These are phyloP conservation scores for Panaeolus cyanescens DNA, from an alignment of 768 basidiomycete species.

Conservation along the genomic window DNA sequence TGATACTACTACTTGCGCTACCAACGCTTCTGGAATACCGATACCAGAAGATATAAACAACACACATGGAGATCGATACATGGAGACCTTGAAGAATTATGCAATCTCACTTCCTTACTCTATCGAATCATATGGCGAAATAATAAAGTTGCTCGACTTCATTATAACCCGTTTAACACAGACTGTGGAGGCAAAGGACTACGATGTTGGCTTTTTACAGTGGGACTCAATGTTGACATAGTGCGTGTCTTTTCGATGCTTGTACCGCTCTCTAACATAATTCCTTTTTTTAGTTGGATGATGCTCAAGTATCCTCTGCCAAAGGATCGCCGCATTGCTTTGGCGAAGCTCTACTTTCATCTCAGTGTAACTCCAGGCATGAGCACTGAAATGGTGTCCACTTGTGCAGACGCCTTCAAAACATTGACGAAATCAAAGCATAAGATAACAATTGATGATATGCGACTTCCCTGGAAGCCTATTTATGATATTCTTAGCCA, in stretches of 20 bases:
- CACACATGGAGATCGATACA: constrained; percentile 43
- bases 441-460: constrained; percentile 74
- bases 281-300: constrained; percentile 56
- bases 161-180: constrained; percentile 70
- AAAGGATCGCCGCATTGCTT: constrained; percentile 69
- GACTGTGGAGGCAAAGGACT: constrained; percentile 79
- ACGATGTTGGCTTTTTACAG: constrained; percentile 76
- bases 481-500: constrained; percentile 68
- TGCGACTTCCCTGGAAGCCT: constrained; percentile 84
- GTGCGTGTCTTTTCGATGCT: constrained; percentile 40
- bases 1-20: constrained; percentile 7
- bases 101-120: constrained; percentile 73
- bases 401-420: constrained; percentile 64
- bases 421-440: constrained; percentile 66
- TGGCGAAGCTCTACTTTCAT: constrained; percentile 81
- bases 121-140: constrained; percentile 73
- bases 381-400: constrained; percentile 67
- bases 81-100: constrained; percentile 63
- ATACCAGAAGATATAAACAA: constrained; percentile 30
- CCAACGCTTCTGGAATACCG: constrained; percentile 11
- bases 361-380: constrained; percentile 77
- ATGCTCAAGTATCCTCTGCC: constrained; percentile 89
- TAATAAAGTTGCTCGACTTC: constrained; percentile 76
- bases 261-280: constrained; percentile 7
- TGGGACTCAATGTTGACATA: constrained; percentile 79